A percentile compares a stretch with the other conserved stretches of the same genome.
Conservation (phyloP, 352 stramenopile species). For the Phytophthora megakarya region DNA sequence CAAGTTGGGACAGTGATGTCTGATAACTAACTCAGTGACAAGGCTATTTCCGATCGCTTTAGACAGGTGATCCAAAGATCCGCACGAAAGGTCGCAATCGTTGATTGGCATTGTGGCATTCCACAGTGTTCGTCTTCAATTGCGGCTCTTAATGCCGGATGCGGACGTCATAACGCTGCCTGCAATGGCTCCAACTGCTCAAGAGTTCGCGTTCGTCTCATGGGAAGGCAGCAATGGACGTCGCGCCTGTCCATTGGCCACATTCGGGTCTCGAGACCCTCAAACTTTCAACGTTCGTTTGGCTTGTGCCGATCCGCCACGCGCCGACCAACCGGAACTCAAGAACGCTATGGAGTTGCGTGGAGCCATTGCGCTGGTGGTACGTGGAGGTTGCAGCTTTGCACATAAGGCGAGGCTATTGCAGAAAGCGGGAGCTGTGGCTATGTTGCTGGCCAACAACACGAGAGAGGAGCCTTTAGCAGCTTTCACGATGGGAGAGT, state of each 20-base stretch:
- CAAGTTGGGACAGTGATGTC: too few species aligned
- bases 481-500: constrained; percentile 65
- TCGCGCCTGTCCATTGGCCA: constrained; percentile 57
- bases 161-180: constrained; percentile 1
- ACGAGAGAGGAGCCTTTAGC: constrained; percentile 57
- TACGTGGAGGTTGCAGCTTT: constrained; percentile 75
- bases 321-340: constrained; percentile 55
- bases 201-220: constrained; percentile 57
- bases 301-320: constrained; percentile 62
- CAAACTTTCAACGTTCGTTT: constrained; percentile 36
- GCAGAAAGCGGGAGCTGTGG: constrained; percentile 58
- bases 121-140: not conserved
- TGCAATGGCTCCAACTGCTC: constrained; percentile 17
- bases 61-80: constrained; percentile 30
- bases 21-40: too few species aligned
- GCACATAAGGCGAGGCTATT: constrained; percentile 63
- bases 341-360: constrained; percentile 51
- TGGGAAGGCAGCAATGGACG: constrained; percentile 53
- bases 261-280: constrained; percentile 53
- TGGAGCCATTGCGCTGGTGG: constrained; percentile 62
- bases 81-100: constrained; percentile 47
- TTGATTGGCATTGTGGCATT: constrained; percentile 18
- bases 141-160: too few species aligned
- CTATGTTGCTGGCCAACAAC: constrained; percentile 58
- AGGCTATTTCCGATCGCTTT: constrained; percentile 20